A percentile compares a stretch with the other conserved stretches of the same genome.
phyloP scores from a whole-genome alignment of 306 rosid genomes.

The Trichosanthes truncata region DNA sequence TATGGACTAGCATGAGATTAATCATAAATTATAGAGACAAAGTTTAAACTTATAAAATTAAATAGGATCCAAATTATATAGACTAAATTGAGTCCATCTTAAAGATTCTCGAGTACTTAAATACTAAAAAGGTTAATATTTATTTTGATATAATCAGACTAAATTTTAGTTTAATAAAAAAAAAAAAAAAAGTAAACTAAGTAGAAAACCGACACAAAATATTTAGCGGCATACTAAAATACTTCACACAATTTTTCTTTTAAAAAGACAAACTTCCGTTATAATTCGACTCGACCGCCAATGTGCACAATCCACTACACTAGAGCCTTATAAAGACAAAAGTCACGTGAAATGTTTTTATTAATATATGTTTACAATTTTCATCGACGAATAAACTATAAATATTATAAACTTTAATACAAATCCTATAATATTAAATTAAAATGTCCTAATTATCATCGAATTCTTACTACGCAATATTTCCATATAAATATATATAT shows the following conservation, averaged over 20 bases:
- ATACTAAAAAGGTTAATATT: too few species aligned
- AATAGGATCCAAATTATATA: too few species aligned
- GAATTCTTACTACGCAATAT: background rate
- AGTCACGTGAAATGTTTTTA: background rate
- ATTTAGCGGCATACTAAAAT: background rate
- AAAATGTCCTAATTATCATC: background rate
- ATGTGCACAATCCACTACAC: background rate
- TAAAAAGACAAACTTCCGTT: background rate
- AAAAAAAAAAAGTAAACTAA: too few species aligned
- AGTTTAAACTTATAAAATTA: too few species aligned
- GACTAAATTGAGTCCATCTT: too few species aligned
- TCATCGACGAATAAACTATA: background rate
- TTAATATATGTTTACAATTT: background rate
- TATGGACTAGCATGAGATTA: too few species aligned
- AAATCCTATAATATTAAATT: background rate
- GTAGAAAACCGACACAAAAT: background rate
- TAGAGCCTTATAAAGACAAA: background rate
- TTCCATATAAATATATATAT: background rate
- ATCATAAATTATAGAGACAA: too few species aligned
- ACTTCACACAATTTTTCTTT: background rate
- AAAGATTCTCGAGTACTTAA: too few species aligned
- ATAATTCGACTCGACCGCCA: background rate
- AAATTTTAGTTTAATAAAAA: too few species aligned
- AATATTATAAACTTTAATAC: background rate
- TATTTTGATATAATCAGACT: too few species aligned